Conservation (phyloP, 768 basidiomycete species). For the Xerocomus potaroensis region DNA sequence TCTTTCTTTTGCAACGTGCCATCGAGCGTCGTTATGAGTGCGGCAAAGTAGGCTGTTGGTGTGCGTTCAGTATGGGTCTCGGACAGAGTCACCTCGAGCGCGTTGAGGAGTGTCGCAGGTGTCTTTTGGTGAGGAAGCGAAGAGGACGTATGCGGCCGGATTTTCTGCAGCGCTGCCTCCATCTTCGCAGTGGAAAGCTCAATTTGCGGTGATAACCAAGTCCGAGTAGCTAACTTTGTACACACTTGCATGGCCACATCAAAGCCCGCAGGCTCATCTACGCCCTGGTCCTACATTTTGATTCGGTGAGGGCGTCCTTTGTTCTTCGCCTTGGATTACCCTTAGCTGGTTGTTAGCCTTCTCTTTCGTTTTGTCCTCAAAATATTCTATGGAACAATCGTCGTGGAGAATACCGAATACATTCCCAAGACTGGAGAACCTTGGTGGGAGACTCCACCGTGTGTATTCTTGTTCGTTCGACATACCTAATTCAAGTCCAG, state of each 20-base stretch:
- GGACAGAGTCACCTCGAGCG: slow-evolving; percentile 75
- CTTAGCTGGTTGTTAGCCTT: slow-evolving; percentile 36
- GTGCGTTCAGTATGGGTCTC: slow-evolving; percentile 65
- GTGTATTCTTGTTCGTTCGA: neutral
- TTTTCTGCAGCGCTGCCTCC: slow-evolving; percentile 75
- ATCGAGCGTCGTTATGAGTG: slow-evolving; percentile 79
- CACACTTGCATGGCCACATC: slow-evolving; percentile 24
- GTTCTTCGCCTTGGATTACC: neutral
- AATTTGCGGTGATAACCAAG: no score
- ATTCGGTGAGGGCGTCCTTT: slow-evolving; percentile 48
- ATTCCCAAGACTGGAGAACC: slow-evolving; percentile 72
- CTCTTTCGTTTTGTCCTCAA: slow-evolving; percentile 82
- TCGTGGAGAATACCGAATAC: slow-evolving; percentile 70
- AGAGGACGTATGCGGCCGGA: slow-evolving; percentile 80
- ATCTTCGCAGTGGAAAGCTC: no score
- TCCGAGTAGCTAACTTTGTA: no score
- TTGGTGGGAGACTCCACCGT: slow-evolving; percentile 44
- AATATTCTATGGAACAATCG: slow-evolving; percentile 87
- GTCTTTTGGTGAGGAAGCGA: slow-evolving; percentile 83
- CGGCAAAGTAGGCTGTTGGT: slow-evolving; percentile 94
- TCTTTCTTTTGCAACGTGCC: slow-evolving; percentile 64
- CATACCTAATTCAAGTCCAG: slow-evolving; percentile 37
- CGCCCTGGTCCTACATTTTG: slow-evolving; percentile 62
- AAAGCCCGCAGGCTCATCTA: slow-evolving; percentile 39
- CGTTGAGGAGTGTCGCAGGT: slow-evolving; percentile 79